A percentile compares a stretch with the other conserved stretches of the same genome.
Conservation (phyloP, 495 filamentous ascomycete species). For the Podospora tetraspora region DNA sequence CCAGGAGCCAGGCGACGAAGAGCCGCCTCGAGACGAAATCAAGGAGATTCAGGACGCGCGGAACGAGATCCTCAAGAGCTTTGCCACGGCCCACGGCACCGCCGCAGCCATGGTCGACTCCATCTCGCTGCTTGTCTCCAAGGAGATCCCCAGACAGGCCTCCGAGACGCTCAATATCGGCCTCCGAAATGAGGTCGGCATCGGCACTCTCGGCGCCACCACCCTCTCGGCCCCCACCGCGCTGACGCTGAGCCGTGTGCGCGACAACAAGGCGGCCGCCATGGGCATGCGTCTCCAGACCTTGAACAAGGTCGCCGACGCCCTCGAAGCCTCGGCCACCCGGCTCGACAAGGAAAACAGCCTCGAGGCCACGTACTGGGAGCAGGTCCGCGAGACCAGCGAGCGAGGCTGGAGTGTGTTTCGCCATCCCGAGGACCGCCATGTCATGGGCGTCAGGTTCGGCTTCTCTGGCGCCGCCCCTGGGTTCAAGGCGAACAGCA, state of each 20-base stretch:
- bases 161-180: constrained; percentile 60
- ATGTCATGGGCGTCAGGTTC: constrained; percentile 77
- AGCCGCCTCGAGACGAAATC: constrained; percentile 24
- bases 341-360: constrained; percentile 69
- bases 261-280: constrained; percentile 54
- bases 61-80: constrained; percentile 50
- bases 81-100: constrained; percentile 37
- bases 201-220: constrained; percentile 72
- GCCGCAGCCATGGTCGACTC: constrained; percentile 56
- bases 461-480: constrained; percentile 79
- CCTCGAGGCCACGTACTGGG: constrained; percentile 82
- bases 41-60: constrained; percentile 42
- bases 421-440: constrained; percentile 62
- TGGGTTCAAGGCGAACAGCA: constrained; percentile 69
- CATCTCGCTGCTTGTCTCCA: constrained; percentile 76
- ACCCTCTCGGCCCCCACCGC: constrained; percentile 55
- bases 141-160: constrained; percentile 63
- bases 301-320: constrained; percentile 67
- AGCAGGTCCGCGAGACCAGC: constrained; percentile 71
- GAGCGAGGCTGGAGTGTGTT: constrained; percentile 80
- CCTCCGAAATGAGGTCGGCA: constrained; percentile 62
- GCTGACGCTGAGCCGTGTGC: constrained; percentile 45
- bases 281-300: constrained; percentile 78
- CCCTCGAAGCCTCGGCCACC: constrained; percentile 63
- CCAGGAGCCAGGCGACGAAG: constrained; percentile 24